These are phyloP conservation scores for Plenodomus tracheiphilus DNA, from an alignment of 2,329 filamentous ascomycete species.

Conservation along the genomic window DNA sequence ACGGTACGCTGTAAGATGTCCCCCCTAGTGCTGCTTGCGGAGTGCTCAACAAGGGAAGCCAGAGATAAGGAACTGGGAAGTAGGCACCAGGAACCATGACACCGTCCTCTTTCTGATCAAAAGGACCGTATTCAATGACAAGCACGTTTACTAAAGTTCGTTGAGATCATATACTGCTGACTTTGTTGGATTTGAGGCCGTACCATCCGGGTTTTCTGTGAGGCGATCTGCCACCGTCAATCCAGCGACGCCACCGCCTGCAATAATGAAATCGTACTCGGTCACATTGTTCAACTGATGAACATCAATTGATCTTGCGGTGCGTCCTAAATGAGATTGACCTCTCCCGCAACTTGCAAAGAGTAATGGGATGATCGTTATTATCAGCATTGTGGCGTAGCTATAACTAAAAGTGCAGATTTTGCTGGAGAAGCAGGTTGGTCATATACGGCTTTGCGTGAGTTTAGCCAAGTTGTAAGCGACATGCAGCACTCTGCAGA, in stretches of 20 bases:
- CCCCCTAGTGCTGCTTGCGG: constrained; percentile 24
- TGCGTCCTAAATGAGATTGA: constrained; percentile 6
- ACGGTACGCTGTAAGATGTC: constrained; percentile 15
- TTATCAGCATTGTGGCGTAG: not conserved
- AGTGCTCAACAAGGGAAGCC: constrained; percentile 19
- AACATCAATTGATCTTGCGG: constrained; percentile 11
- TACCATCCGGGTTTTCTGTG: constrained; percentile 23
- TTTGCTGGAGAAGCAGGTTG: not conserved
- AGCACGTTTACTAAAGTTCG: constrained; percentile 22
- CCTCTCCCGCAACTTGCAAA: not conserved
- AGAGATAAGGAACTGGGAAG: constrained; percentile 27
- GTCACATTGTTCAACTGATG: constrained; percentile 6
- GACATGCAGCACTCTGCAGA: not conserved
- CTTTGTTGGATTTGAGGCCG: not conserved
- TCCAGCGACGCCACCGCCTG: constrained; percentile 31
- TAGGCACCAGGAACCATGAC: constrained; percentile 27
- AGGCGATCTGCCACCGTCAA: constrained; percentile 32
- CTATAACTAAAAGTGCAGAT: not conserved
- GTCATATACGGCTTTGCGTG: not conserved
- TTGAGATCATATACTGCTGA: not conserved
- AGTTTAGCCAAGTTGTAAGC: not conserved
- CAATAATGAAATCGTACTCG: constrained; percentile 30
- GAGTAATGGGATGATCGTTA: not conserved
- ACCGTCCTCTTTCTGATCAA: constrained; percentile 25
- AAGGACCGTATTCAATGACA: constrained; percentile 33